A percentile compares a stretch with the other conserved stretches of the same genome.
Conservation (phyloP, 805 yeast species). For the Candida silvatica region DNA sequence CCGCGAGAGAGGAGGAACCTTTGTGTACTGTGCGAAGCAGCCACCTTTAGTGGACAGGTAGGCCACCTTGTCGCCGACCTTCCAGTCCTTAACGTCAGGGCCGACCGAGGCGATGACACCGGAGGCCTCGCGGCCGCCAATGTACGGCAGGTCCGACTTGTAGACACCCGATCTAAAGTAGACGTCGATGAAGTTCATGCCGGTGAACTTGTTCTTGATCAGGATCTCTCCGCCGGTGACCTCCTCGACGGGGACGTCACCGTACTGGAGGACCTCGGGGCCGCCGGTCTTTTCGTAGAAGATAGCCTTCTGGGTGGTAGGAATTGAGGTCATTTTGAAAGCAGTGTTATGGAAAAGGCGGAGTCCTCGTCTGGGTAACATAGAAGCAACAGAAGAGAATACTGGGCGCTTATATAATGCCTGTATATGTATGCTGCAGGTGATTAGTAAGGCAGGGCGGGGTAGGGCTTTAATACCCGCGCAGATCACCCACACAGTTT, state of each 20-base stretch:
- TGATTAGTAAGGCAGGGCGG: no score
- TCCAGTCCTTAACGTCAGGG: constrained; percentile 38
- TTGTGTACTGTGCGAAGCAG: constrained; percentile 72
- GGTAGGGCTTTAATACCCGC: no score
- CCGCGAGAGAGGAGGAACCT: constrained; percentile 27
- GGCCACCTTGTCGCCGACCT: constrained; percentile 66
- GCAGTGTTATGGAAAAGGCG: no score
- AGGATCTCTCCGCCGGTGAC: constrained; percentile 50
- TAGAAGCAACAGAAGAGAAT: no score
- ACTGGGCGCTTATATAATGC: no score
- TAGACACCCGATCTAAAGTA: constrained; percentile 79
- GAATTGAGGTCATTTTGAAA: constrained; percentile 27
- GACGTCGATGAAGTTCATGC: constrained; percentile 75
- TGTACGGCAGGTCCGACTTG: constrained; percentile 49
- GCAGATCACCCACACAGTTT: no score
- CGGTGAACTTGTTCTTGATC: constrained; percentile 67
- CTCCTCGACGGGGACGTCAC: constrained; percentile 51
- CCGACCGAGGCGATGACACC: constrained; percentile 68
- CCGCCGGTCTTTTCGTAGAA: constrained; percentile 48
- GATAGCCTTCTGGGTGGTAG: constrained; percentile 48
- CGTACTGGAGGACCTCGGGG: constrained; percentile 51
- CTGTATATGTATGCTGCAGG: no score
- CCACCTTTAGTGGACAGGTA: constrained; percentile 34
- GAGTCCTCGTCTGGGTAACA: no score
- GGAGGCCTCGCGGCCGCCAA: constrained; percentile 63